phyloP scores from a whole-genome alignment of 1,284 basidiomycete genomes.

The Fomitopsis pinicola region DNA sequence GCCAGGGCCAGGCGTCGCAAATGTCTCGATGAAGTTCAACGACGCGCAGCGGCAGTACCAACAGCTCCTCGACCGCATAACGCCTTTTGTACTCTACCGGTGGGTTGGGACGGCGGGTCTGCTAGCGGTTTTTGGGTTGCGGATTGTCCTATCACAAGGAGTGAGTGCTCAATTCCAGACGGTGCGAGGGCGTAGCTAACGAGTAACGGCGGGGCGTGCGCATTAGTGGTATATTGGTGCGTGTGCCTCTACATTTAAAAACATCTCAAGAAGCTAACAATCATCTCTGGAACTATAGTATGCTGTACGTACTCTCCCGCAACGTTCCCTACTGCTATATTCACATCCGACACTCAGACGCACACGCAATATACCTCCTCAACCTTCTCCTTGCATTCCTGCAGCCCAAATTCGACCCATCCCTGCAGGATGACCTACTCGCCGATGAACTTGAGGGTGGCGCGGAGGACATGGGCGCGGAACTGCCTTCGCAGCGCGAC shows the following conservation, averaged over 20 bases:
- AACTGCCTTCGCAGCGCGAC: constrained; percentile 62
- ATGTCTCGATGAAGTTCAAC: constrained; percentile 43
- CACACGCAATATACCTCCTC: constrained; percentile 88
- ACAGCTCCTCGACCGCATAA: constrained; percentile 84
- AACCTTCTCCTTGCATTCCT: constrained; percentile 88
- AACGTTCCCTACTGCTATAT: neutral
- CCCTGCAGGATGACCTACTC: constrained; percentile 86
- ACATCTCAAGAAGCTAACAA: too few species aligned
- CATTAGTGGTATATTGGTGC: constrained; percentile 88
- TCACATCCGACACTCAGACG: constrained; percentile 51
- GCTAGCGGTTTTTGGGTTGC: constrained; percentile 76
- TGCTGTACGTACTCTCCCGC: constrained; percentile 50
- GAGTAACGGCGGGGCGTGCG: neutral
- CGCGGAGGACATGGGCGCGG: constrained; percentile 40
- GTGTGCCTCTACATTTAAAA: constrained; percentile 13
- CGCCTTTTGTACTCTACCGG: constrained; percentile 84
- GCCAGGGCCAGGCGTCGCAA: constrained; percentile 35
- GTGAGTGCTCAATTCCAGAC: constrained; percentile 45
- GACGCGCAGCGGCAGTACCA: constrained; percentile 72
- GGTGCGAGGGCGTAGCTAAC: neutral
- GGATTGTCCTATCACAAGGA: constrained; percentile 88
- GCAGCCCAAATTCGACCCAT: constrained; percentile 95
- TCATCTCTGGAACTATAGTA: constrained; percentile 34
- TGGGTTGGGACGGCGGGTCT: constrained; percentile 84
- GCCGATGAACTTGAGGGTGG: constrained; percentile 97